Conservation (phyloP, 768 basidiomycete species). For the Favolaschia claudopus region DNA sequence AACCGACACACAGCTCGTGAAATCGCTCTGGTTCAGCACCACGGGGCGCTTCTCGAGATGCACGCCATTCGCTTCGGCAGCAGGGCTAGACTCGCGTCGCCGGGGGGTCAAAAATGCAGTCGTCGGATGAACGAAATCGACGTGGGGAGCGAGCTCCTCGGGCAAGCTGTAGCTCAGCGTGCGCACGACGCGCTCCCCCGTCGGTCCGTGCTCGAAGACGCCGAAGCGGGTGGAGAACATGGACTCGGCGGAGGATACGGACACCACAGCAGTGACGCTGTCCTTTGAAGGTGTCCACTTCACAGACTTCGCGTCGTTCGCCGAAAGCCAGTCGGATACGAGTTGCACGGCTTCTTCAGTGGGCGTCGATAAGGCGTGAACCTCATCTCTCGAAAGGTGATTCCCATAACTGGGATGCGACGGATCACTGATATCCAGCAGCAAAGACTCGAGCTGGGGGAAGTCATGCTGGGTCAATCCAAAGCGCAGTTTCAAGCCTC, state of each 20-base stretch:
- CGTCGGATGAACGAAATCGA: conserved; percentile 48
- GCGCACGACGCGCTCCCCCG: conserved; percentile 43
- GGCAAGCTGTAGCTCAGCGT: conserved; percentile 49
- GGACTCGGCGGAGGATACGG: conserved; percentile 51
- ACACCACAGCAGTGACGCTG: conserved; percentile 52
- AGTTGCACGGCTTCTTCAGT: conserved; percentile 39
- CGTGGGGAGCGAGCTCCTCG: conserved; percentile 37
- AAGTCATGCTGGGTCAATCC: conserved; percentile 43
- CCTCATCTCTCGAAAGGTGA: conserved; percentile 53
- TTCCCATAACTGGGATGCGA: conserved; percentile 40
- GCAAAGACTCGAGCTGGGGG: conserved; percentile 37
- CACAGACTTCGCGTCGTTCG: conserved; percentile 30
- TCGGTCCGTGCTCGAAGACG: conserved; percentile 43
- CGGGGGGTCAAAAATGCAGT: conserved; percentile 39
- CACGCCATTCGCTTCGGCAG: conserved; percentile 31
- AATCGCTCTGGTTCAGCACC: conserved; percentile 32
- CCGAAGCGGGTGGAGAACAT: conserved; percentile 55
- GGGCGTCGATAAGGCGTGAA: conserved; percentile 50
- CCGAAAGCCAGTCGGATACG: conserved; percentile 13
- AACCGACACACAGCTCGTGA: conserved; percentile 34
- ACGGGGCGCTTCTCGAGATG: conserved; percentile 5
- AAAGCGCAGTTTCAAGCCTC: conserved; percentile 43
- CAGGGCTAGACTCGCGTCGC: conserved; percentile 37
- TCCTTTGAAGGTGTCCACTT: conserved; percentile 53
- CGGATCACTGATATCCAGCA: conserved; percentile 43